Base-by-base conservation (phyloP, 805 yeast species). In the Hanseniaspora lindneri region DNA sequence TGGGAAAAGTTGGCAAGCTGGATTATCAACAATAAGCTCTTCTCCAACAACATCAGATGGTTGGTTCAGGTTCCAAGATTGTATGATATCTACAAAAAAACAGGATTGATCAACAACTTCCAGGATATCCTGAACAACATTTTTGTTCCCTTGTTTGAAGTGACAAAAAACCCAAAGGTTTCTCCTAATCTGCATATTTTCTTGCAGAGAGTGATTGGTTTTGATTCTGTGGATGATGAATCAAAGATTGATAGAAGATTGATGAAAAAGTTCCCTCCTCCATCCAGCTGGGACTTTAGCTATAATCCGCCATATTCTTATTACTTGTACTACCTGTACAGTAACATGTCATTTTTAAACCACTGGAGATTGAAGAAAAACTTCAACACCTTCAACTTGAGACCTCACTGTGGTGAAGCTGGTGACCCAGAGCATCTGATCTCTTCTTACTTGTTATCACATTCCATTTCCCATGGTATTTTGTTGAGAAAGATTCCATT, bases 391-490 rank as follows among this genome's bases (percentile, higher is more conserved):
- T 80, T 92, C 65, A 94, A 86, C n/a, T 69, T 92, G 57, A 76
- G 98, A 58, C 99, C 99, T 3, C 99, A 92, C 64, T 85, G 95
- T 56, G 99, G 99, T 54, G 99, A 92, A 66, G 99, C 98, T n/a
- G 99, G 99, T 52, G 98, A 92, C 60, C 96, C 97, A 1, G 97
- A 92, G 60, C 98, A 92, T 68, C 71, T 94, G 60, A 84, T 88
- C 39, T 75, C 88, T 44, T 88, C 98, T 1, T 92, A 83, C 58
- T 66, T 92, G 58, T 77, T 92, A 1, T 79, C 96, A 1, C 94
- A 89, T 59, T 85, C 94, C 44, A 92, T 92, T 52, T 84, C 94
- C 11, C 99, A 92, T 63, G 99, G 99, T 51, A 94, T 92, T 49
- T 65, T 89, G 52, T 70, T 92, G 60, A 78, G 98, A 66, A 92